Evolutionary conservation across 1,284 basidiomycete species (phyloP).

Genomic region (Xerocomus nothofagi): DNA sequence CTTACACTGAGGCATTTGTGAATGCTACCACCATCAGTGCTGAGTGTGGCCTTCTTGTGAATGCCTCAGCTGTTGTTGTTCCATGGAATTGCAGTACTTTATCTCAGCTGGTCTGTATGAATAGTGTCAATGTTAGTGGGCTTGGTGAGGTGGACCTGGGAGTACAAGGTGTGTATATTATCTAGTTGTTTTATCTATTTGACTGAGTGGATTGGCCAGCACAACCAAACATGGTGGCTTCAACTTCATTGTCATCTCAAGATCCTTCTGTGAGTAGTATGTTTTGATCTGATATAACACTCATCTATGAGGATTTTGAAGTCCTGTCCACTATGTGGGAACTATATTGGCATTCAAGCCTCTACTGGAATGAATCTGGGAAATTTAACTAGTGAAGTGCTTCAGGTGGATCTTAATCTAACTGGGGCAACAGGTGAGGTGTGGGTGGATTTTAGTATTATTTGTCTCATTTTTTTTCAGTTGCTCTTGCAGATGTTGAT

Average conservation of each 20-base stretch:
- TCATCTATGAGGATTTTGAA: not conserved
- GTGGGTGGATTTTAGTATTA: too few species aligned
- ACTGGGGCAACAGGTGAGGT: too few species aligned
- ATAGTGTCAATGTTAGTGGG: not conserved
- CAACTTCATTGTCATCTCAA: too few species aligned
- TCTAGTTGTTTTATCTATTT: too few species aligned
- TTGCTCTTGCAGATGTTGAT: not conserved
- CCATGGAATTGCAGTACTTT: not conserved
- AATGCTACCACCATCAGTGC: slow-evolving; percentile 10
- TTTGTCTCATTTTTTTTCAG: too few species aligned
- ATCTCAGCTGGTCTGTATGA: too few species aligned
- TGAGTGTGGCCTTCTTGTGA: slow-evolving; percentile 13
- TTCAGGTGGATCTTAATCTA: not conserved
- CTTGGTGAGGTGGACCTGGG: not conserved
- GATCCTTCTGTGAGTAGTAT: too few species aligned
- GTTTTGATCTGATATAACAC: too few species aligned
- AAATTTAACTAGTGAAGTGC: not conserved
- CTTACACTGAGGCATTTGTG: slow-evolving; percentile 8
- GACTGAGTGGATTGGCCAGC: too few species aligned
- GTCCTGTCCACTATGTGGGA: not conserved
- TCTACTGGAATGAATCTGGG: slow-evolving; percentile 3
- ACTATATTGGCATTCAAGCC: slow-evolving; percentile 1
- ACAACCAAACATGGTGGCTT: too few species aligned
- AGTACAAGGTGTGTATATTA: not conserved
- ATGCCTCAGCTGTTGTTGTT: not conserved